Percentiles rank a stretch among this genome's conserved stretches.
Evolutionary conservation across 352 stramenopile genomes (phyloP).

Genomic region (Phytophthora fragariae): DNA sequence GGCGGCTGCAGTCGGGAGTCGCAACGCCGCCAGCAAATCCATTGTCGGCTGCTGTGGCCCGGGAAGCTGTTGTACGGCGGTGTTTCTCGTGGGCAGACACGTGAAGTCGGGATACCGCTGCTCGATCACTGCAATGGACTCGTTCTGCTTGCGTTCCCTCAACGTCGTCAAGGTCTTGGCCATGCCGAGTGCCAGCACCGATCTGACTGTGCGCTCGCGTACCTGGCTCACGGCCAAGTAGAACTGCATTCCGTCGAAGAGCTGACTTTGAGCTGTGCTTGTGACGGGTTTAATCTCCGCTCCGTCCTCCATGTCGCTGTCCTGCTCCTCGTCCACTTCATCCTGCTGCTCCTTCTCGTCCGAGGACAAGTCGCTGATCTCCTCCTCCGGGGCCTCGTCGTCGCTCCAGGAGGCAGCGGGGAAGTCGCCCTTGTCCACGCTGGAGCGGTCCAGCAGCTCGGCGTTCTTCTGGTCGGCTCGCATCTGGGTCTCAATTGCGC

Average conservation of each 20-base stretch:
- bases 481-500: constrained; percentile 26
- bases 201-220: constrained; percentile 41
- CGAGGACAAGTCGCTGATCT: constrained; percentile 36
- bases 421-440: constrained; percentile 13
- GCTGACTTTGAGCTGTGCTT: constrained; percentile 31
- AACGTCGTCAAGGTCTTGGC: constrained; percentile 44
- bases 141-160: constrained; percentile 42
- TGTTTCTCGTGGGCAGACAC: constrained; percentile 44
- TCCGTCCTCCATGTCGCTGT: constrained; percentile 10
- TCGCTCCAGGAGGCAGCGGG: constrained; percentile 29
- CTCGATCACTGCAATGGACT: constrained; percentile 66
- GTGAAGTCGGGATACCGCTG: constrained; percentile 74
- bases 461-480: constrained; percentile 44
- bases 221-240: constrained; percentile 65
- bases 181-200: constrained; percentile 51
- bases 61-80: constrained; percentile 16
- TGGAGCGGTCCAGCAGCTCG: constrained; percentile 24
- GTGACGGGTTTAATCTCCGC: background rate
- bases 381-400: constrained; percentile 39
- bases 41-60: constrained; percentile 17
- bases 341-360: constrained; percentile 27
- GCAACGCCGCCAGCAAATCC: constrained; percentile 42
- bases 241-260: constrained; percentile 75
- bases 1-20: constrained; percentile 26
- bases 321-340: constrained; percentile 2